Percentiles rank a stretch among this genome's conserved stretches.
Conservation (phyloP, 345 rosid species). For the Cardamine chenopodiifolia region DNA sequence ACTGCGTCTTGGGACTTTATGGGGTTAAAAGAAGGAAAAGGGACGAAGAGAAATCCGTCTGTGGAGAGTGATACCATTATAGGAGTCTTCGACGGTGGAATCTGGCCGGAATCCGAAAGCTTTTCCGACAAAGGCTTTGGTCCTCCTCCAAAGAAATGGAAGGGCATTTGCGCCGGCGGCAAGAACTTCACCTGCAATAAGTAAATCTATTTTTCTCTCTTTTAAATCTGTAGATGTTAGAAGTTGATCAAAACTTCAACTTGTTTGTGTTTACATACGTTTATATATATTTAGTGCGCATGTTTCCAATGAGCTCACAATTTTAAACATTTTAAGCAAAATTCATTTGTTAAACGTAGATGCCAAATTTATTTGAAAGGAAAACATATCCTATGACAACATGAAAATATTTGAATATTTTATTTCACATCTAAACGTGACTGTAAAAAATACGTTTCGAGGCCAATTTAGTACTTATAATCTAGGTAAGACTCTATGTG, state of each 20-base stretch:
- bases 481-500: neutral
- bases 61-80: slow-evolving; percentile 12
- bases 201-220: slow-evolving; percentile 6
- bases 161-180: slow-evolving; percentile 18
- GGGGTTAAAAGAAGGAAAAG: slow-evolving; percentile 15
- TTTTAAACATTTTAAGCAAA: neutral
- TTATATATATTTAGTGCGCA: neutral
- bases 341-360: neutral
- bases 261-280: neutral
- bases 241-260: neutral
- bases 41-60: neutral
- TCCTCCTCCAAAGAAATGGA: slow-evolving; percentile 26
- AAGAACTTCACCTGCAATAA: neutral
- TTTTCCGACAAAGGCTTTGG: slow-evolving; percentile 23
- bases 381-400: neutral
- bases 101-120: slow-evolving; percentile 15
- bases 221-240: neutral
- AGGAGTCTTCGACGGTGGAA: slow-evolving; percentile 18
- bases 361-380: neutral
- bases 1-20: slow-evolving; percentile 57
- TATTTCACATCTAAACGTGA: neutral
- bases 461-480: neutral
- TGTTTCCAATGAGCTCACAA: neutral
- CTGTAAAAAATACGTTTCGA: neutral
- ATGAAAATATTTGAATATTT: neutral